phyloP scores from a whole-genome alignment of 805 yeast genomes.

The Nadsonia fulvescens region DNA sequence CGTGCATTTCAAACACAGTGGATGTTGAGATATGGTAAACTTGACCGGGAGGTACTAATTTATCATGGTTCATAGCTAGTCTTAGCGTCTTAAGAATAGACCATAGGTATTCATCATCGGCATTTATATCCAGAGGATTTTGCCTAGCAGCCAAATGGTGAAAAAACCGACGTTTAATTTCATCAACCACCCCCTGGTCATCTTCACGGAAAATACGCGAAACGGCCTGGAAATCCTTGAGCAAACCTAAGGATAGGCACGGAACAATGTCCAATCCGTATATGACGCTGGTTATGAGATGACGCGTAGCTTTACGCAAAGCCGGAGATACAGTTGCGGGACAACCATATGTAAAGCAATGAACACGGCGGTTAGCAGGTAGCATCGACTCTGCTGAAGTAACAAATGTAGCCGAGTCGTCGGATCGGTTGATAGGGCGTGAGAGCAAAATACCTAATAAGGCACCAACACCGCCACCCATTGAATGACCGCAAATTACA shows the following conservation, averaged over 20 bases:
- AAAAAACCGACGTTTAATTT: constrained; percentile 12
- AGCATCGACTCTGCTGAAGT: constrained; percentile 11
- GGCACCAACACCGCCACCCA: constrained; percentile 20
- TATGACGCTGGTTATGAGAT: constrained; percentile 16
- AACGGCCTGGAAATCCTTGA: constrained; percentile 16
- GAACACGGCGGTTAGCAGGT: constrained; percentile 15
- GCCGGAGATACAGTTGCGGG: constrained; percentile 16
- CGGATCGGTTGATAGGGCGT: constrained; percentile 6
- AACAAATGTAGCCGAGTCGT: constrained; percentile 11
- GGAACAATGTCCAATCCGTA: constrained; percentile 20
- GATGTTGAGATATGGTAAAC: constrained; percentile 17
- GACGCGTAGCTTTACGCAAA: constrained; percentile 12
- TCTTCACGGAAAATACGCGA: constrained; percentile 14
- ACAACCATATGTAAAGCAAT: constrained; percentile 19
- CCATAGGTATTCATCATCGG: constrained; percentile 14
- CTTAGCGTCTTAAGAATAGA: constrained; percentile 15
- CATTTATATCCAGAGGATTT: constrained; percentile 9
- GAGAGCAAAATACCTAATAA: constrained; percentile 14
- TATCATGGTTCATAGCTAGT: constrained; percentile 16
- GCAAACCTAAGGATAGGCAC: constrained; percentile 17
- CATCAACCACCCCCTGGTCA: constrained; percentile 13
- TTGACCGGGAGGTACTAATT: constrained; percentile 20
- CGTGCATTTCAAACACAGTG: constrained; percentile 14
- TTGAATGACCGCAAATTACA: constrained; percentile 19
- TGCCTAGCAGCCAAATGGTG: constrained; percentile 13